Percentiles rank a stretch among this genome's conserved stretches.
phyloP scores from a whole-genome alignment of 2,329 filamentous ascomycete genomes.

The Trichoderma sp. region DNA sequence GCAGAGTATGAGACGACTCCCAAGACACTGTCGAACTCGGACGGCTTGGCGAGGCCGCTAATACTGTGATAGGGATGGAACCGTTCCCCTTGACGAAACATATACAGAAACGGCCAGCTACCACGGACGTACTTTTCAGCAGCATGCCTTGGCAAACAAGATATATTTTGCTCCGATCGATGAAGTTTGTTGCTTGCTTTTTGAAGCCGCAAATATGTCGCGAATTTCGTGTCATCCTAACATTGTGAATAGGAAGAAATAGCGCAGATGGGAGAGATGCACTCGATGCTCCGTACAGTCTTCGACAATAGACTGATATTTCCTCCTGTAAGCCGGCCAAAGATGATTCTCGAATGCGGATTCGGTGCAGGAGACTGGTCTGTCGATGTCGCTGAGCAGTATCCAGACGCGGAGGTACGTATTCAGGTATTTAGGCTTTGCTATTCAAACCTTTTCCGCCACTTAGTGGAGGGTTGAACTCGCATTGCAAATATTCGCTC shows the following conservation, averaged over 20 bases:
- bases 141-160: conserved; percentile 63
- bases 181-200: conserved; percentile 54
- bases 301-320: conserved; percentile 71
- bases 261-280: conserved; percentile 64
- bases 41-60: not conserved
- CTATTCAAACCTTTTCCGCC: not conserved
- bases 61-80: conserved; percentile 46
- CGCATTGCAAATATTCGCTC: not conserved
- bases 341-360: conserved; percentile 69
- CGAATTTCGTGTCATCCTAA: not conserved
- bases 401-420: conserved; percentile 65
- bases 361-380: conserved; percentile 74
- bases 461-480: not conserved
- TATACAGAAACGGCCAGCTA: conserved; percentile 61
- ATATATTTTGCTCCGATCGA: conserved; percentile 71
- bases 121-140: conserved; percentile 67
- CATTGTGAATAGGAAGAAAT: conserved; percentile 61
- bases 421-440: conserved; percentile 25
- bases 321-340: conserved; percentile 60
- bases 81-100: conserved; percentile 56
- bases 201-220: not conserved
- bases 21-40: not conserved
- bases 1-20: conserved; percentile 35
- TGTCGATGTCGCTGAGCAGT: conserved; percentile 63
- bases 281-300: conserved; percentile 61